Conservation (phyloP, 1,284 basidiomycete genomes). For the Irpex sp. region DNA sequence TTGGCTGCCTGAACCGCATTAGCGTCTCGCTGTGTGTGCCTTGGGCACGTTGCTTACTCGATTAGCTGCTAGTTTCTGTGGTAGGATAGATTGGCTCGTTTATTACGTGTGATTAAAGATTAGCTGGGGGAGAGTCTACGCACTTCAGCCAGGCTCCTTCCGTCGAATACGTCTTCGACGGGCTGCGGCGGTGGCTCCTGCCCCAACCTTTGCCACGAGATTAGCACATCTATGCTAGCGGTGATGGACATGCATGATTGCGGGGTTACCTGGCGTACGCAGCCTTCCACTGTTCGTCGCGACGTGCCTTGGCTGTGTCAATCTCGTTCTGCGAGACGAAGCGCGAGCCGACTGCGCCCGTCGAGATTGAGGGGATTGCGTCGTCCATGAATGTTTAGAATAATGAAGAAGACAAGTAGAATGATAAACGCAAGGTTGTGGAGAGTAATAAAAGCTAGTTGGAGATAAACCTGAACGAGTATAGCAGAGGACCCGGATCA, state of each 20-base stretch:
- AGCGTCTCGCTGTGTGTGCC: slow-evolving; percentile 15
- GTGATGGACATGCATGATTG: background rate
- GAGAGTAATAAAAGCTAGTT: background rate
- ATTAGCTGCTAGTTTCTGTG: slow-evolving; percentile 78
- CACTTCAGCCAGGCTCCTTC: slow-evolving; percentile 88
- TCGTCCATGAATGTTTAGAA: slow-evolving; percentile 29
- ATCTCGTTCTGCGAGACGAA: slow-evolving; percentile 80
- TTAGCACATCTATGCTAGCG: background rate
- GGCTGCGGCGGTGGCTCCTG: slow-evolving; percentile 83
- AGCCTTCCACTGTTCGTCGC: slow-evolving; percentile 89
- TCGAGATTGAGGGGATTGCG: slow-evolving; percentile 61
- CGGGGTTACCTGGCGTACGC: slow-evolving; percentile 78
- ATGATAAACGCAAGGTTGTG: background rate
- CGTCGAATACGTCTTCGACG: slow-evolving; percentile 77
- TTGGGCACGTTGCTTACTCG: slow-evolving; percentile 45
- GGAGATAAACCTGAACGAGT: too few relatives aligned
- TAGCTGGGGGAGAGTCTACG: slow-evolving; percentile 24
- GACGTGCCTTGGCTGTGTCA: slow-evolving; percentile 70
- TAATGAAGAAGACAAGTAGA: too few relatives aligned
- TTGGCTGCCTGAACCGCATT: slow-evolving; percentile 63
- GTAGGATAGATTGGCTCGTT: background rate
- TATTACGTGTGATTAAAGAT: background rate
- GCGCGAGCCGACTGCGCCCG: slow-evolving; percentile 67
- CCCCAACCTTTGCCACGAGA: slow-evolving; percentile 53
- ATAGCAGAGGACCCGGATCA: background rate